Conservation (phyloP, 495 filamentous ascomycete species). For the Daldinia loculata region DNA sequence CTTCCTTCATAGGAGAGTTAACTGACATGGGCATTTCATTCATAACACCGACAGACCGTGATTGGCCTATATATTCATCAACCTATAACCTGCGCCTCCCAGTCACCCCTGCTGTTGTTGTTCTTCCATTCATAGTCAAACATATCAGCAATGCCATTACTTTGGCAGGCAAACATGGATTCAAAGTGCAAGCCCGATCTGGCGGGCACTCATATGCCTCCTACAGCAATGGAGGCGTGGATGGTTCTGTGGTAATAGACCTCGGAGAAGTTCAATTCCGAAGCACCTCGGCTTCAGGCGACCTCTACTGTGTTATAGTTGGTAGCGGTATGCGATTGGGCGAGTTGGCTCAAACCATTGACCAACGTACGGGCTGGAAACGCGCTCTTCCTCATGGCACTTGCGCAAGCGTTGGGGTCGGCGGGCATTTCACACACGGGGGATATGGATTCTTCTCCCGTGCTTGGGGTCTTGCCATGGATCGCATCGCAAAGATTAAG, state of each 20-base stretch:
- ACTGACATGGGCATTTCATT: background rate
- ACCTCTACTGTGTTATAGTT: slow-evolving; percentile 55
- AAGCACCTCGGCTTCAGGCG: slow-evolving; percentile 19
- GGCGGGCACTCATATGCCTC: slow-evolving; percentile 79
- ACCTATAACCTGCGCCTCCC: slow-evolving; percentile 68
- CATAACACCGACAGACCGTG: slow-evolving; percentile 7
- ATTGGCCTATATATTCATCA: slow-evolving; percentile 45
- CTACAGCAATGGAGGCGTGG: slow-evolving; percentile 57
- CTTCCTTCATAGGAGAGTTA: background rate
- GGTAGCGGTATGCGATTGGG: slow-evolving; percentile 68
- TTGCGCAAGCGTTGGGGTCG: slow-evolving; percentile 67
- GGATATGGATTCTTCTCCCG: slow-evolving; percentile 71
- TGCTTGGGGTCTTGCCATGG: slow-evolving; percentile 70
- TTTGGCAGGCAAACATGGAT: slow-evolving; percentile 53
- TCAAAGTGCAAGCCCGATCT: slow-evolving; percentile 69
- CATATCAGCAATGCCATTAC: slow-evolving; percentile 62
- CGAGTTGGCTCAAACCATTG: slow-evolving; percentile 63
- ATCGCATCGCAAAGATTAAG: slow-evolving; percentile 66
- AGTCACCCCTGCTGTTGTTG: slow-evolving; percentile 64
- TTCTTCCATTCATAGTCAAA: slow-evolving; percentile 57
- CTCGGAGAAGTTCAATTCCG: slow-evolving; percentile 53
- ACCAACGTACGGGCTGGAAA: slow-evolving; percentile 29
- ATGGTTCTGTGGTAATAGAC: slow-evolving; percentile 62
- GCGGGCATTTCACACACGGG: slow-evolving; percentile 74
- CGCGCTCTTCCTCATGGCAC: slow-evolving; percentile 71